A percentile compares a stretch with the other conserved stretches of the same genome.
phyloP scores from a whole-genome alignment of 768 basidiomycete species.

The Infundibulicybe gibba region DNA sequence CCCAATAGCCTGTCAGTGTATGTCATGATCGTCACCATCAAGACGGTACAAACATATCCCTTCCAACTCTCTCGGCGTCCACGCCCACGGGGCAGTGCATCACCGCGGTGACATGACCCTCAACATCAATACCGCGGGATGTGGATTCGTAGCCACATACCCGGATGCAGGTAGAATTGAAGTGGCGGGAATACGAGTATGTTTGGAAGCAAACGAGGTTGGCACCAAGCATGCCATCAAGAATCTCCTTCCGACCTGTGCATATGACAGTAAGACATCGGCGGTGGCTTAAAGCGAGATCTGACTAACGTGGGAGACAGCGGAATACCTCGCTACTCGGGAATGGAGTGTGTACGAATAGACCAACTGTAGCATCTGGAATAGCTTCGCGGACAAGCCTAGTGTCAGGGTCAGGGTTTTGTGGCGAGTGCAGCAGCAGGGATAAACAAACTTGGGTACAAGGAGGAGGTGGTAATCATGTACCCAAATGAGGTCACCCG shows the following conservation, averaged over 20 bases:
- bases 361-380: slow-evolving; percentile 70
- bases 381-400: slow-evolving; percentile 72
- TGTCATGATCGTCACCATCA: background rate
- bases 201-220: slow-evolving; percentile 98
- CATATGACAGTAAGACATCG: background rate
- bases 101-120: slow-evolving; percentile 79
- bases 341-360: slow-evolving; percentile 98
- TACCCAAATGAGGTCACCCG: slow-evolving; percentile 92
- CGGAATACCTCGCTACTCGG: slow-evolving; percentile 95
- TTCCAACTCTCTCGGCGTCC: slow-evolving; percentile 84
- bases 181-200: slow-evolving; percentile 94
- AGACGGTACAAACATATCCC: slow-evolving; percentile 57
- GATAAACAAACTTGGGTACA: slow-evolving; percentile 53
- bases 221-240: slow-evolving; percentile 97
- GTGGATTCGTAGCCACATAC: slow-evolving; percentile 94
- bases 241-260: slow-evolving; percentile 81
- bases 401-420: background rate
- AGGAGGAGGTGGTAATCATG: slow-evolving; percentile 97
- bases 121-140: slow-evolving; percentile 71
- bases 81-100: slow-evolving; percentile 94
- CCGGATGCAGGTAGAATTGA: slow-evolving; percentile 90
- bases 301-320: slow-evolving; percentile 76
- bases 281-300: background rate
- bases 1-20: no score
- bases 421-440: slow-evolving; percentile 1